phyloP scores from a whole-genome alignment of 768 basidiomycete species.

The Boletus sensibilis region DNA sequence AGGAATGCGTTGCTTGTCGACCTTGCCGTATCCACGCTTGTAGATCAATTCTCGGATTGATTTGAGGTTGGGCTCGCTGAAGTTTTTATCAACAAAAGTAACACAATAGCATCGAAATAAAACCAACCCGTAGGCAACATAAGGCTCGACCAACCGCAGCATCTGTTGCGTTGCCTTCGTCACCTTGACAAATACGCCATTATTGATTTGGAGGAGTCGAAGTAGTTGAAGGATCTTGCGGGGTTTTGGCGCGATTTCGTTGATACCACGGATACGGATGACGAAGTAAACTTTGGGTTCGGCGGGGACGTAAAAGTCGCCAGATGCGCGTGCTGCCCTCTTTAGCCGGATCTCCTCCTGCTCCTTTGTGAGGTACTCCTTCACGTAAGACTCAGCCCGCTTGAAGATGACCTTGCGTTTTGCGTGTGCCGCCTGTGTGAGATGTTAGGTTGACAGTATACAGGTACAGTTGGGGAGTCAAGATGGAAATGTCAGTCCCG shows the following conservation, averaged over 20 bases:
- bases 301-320: slow-evolving; percentile 97
- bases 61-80: slow-evolving; percentile 93
- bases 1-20: slow-evolving; percentile 96
- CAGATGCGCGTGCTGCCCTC: slow-evolving; percentile 85
- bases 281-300: slow-evolving; percentile 98
- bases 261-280: slow-evolving; percentile 98
- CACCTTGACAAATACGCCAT: slow-evolving; percentile 96
- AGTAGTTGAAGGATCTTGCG: slow-evolving; percentile 98
- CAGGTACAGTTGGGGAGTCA: not conserved
- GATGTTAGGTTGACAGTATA: slow-evolving; percentile 15
- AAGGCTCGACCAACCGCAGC: slow-evolving; percentile 96
- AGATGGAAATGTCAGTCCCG: slow-evolving; percentile 53
- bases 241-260: slow-evolving; percentile 99
- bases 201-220: slow-evolving; percentile 99
- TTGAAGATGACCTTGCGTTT: slow-evolving; percentile 99
- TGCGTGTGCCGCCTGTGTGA: slow-evolving; percentile 71
- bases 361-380: slow-evolving; percentile 92
- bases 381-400: slow-evolving; percentile 96
- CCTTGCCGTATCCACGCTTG: slow-evolving; percentile 99
- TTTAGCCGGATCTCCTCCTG: slow-evolving; percentile 95
- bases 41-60: slow-evolving; percentile 96
- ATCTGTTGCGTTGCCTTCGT: slow-evolving; percentile 96
- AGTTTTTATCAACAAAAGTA: slow-evolving; percentile 1
- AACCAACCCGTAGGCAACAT: slow-evolving; percentile 91
- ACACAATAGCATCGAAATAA: not conserved